Evolutionary conservation across 1,284 basidiomycete genomes (phyloP), one percentile per base, ranked within the genome.

Genomic region (Rhodotorula sp.): DNA sequence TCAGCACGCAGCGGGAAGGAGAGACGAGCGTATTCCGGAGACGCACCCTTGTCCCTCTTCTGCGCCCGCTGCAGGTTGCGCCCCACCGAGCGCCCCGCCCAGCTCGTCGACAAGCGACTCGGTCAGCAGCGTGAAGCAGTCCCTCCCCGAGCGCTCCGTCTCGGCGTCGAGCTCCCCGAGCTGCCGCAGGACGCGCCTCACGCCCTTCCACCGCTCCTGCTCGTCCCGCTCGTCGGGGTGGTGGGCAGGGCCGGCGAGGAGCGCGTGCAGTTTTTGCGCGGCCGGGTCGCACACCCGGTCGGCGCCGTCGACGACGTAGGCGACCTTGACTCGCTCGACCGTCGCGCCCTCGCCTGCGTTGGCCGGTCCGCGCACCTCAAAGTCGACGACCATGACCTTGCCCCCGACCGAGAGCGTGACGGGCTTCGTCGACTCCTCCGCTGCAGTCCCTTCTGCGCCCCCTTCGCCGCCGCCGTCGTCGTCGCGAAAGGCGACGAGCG

Each of bases 341-440:
- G 19, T 19, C 54, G 58, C 53, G 52, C 23, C 17, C 45, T 25
- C 21, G n/a, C 19, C n/a, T n/a, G n/a, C n/a, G n/a, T n/a, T n/a
- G n/a, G n/a, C n/a, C n/a, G n/a, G n/a, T n/a, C n/a, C 52, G 16
- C 60, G 27, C 8, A 75, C 62, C 27, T 70, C 50, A 44, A 71
- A 41, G 57, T 76, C 75, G 46, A 74, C 61, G 44, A 72, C 72
- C 74, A 76, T 72, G 67, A 70, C 66, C n/a, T 74, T 70, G 17
- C 73, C 72, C 0, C 73, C 73, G 44, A 73, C 45, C 55, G 62
- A 67, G 21, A 74, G 56, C 14, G 73, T 70, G 34, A 71, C 56
- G 4, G 44, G 27, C n/a, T 42, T n/a, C 9, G 52, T 62, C 42
- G 57, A 13, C 53, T 27, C 44, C 19, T 16, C 13, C 12, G 52